Evolutionary conservation across 306 rosid species (phyloP).

Genomic region (Calophaca sinica): DNA sequence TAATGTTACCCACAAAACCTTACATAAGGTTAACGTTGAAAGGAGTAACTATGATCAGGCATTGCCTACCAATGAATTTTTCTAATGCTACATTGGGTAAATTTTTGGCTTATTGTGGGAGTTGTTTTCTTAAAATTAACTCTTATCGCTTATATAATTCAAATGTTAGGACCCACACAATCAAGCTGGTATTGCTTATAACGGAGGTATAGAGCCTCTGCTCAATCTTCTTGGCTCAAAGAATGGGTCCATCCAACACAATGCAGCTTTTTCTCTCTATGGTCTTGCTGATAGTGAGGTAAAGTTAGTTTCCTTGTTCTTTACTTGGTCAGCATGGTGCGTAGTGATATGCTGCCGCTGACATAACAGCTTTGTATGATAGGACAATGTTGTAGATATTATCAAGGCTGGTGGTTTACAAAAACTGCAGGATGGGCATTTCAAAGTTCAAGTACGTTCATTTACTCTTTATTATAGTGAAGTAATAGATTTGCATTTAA

Average conservation of each 20-base stretch:
- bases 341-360: slow-evolving; percentile 36
- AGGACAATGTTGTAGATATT: slow-evolving; percentile 86
- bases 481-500: neutral
- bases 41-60: neutral
- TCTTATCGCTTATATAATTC: slow-evolving; percentile 20
- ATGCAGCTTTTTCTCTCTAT: slow-evolving; percentile 69
- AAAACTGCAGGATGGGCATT: slow-evolving; percentile 76
- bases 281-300: slow-evolving; percentile 93
- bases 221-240: slow-evolving; percentile 64
- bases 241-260: slow-evolving; percentile 60
- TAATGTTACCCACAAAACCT: neutral
- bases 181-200: slow-evolving; percentile 92
- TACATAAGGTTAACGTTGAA: neutral
- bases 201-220: slow-evolving; percentile 82
- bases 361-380: slow-evolving; percentile 44
- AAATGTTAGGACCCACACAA: slow-evolving; percentile 77
- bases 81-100: neutral
- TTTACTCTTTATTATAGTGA: slow-evolving; percentile 18
- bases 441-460: slow-evolving; percentile 73
- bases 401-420: slow-evolving; percentile 86
- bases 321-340: slow-evolving; percentile 34
- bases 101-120: neutral
- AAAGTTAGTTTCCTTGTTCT: slow-evolving; percentile 48
- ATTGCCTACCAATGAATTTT: neutral
- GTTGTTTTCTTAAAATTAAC: neutral